A percentile compares a stretch with the other conserved stretches of the same genome.
These are phyloP conservation scores for Neobulgaria alba DNA, from an alignment of 2,329 filamentous ascomycete species.

Conservation along the genomic window DNA sequence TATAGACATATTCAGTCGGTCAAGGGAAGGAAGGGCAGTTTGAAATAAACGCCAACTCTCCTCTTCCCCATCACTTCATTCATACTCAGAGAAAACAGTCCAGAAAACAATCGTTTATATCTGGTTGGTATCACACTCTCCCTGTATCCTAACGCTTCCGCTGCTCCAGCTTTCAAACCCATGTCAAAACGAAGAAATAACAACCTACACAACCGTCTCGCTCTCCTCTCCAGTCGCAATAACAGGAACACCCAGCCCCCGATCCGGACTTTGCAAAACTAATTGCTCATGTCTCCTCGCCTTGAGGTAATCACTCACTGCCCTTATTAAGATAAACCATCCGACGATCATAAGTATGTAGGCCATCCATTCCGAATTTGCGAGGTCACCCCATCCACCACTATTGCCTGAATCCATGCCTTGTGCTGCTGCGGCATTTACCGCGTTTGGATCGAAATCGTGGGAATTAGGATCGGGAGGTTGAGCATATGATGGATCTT, in stretches of 20 bases:
- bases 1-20: too few relatives aligned
- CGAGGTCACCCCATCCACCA: conserved; percentile 48
- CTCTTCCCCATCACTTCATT: too few relatives aligned
- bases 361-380: conserved; percentile 76
- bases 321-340: conserved; percentile 94
- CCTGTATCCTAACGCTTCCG: too few relatives aligned
- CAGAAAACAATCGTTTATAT: too few relatives aligned
- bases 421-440: conserved; percentile 37
- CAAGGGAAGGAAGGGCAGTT: too few relatives aligned
- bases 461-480: conserved; percentile 86
- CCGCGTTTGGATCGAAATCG: conserved; percentile 69
- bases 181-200: too few relatives aligned
- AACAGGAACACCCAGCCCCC: conserved; percentile 74
- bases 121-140: too few relatives aligned
- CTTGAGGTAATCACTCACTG: conserved; percentile 83
- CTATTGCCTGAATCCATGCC: conserved; percentile 31
- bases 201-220: conserved; percentile 72
- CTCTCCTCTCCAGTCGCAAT: conserved; percentile 78
- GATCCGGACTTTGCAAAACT: conserved; percentile 84
- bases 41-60: too few relatives aligned
- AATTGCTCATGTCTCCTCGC: conserved; percentile 87
- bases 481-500: conserved; percentile 51
- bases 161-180: too few relatives aligned
- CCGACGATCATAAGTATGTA: conserved; percentile 94
- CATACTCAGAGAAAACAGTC: too few relatives aligned